Percentiles rank a stretch among this genome's conserved stretches.
Evolutionary conservation across 1,284 basidiomycete genomes (phyloP).

Genomic region (Dichomitus squalens): DNA sequence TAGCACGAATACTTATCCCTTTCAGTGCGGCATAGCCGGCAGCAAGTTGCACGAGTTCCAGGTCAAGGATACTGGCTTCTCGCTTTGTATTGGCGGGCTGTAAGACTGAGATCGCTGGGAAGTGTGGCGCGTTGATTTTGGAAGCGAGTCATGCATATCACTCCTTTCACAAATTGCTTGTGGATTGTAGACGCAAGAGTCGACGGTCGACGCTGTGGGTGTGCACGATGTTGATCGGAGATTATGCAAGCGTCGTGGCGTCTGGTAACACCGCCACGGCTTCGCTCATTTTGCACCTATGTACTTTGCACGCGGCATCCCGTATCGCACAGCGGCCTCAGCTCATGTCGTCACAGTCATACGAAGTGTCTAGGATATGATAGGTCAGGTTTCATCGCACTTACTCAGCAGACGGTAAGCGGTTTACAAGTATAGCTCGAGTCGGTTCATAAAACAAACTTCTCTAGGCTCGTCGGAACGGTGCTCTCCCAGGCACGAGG

Average conservation of each 20-base stretch:
- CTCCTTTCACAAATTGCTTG: too few species aligned
- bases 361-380: background rate
- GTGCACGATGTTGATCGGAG: background rate
- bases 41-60: too few species aligned
- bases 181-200: too few species aligned
- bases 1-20: too few species aligned
- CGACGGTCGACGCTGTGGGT: too few species aligned
- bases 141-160: too few species aligned
- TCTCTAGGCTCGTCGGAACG: background rate
- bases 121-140: too few species aligned
- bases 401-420: background rate
- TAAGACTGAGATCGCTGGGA: too few species aligned
- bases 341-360: background rate
- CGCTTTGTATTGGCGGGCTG: too few species aligned
- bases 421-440: background rate
- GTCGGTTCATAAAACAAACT: background rate
- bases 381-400: background rate
- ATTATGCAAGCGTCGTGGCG: constrained; percentile 12
- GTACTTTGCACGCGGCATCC: too few species aligned
- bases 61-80: too few species aligned
- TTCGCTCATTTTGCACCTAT: background rate
- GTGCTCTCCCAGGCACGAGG: background rate
- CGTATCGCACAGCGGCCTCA: background rate
- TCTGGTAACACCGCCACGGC: background rate
- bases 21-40: too few species aligned